Evolutionary conservation across 371 early-diverging fungal genomes (phyloP).

Genomic region (Mucor velutinosus): DNA sequence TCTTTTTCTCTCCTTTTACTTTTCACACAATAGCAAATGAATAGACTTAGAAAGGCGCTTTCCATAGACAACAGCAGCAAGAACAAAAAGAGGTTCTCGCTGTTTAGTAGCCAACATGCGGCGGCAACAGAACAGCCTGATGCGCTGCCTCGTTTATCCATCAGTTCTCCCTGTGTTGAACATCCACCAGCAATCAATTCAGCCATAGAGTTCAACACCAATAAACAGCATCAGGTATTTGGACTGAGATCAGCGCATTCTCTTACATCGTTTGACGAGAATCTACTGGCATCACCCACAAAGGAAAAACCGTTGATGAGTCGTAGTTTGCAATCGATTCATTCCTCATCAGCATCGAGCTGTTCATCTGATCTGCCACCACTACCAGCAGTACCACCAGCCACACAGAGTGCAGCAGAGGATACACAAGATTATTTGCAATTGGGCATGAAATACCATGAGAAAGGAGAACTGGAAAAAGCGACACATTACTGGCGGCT

Average conservation of each 20-base stretch:
- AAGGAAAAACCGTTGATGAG: not conserved
- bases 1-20: not conserved
- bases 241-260: constrained; percentile 4
- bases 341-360: not conserved
- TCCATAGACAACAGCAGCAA: not conserved
- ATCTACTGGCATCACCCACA: not conserved
- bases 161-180: constrained; percentile 2
- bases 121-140: not conserved
- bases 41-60: constrained; percentile 8
- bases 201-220: not conserved
- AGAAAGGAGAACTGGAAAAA: constrained; percentile 71
- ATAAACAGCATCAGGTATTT: not conserved
- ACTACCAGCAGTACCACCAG: not conserved
- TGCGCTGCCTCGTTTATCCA: not conserved
- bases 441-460: constrained; percentile 39
- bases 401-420: not conserved
- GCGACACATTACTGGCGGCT: constrained; percentile 83
- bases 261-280: not conserved
- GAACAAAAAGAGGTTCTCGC: constrained; percentile 10
- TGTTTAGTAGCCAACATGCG: not conserved
- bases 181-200: not conserved
- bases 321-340: constrained; percentile 3
- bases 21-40: not conserved
- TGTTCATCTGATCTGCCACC: not conserved
- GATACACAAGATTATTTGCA: constrained; percentile 14